Evolutionary conservation across 805 yeast species (phyloP), one percentile per base, ranked within the genome.

Genomic region (Yarrowia alimentaria): DNA sequence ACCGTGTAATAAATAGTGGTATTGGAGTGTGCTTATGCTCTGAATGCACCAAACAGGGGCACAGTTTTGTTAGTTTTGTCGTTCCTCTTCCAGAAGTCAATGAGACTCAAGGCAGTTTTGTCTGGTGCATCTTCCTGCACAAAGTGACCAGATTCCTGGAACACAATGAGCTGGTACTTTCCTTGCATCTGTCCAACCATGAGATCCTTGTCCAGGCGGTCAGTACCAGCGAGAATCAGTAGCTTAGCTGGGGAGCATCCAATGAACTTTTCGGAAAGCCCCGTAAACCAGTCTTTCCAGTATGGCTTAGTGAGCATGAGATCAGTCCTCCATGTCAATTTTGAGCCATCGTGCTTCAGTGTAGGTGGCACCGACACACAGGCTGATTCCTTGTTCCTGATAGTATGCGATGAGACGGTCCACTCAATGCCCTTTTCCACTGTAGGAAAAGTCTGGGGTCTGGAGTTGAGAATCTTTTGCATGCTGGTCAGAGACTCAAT

Each of bases 101-200:
- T 35, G 7, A 67, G 51, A n/a, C 83, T 76, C 0, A 76, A 53
- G 0, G 90, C 83, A 0, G 85, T 74, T 58, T 83, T 83, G 3
- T 62, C 66, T 0, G 97, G 93, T 6, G 77, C 74, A 64, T 93
- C 99, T 63, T 93, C 99, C 40, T 93, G 99, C n/a, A 94, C 70
- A 59, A 90, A 93, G 67, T 93, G 99, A 1, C 98, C 97, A 2
- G 89, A 72, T 51, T 81, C 83, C 55, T 75, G 79, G 63, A 88
- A 83, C 4, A 89, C 93, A 11, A 86, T 80, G 31, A 93, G 73
- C 67, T 94, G 99, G 65, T 84, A 93, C 63, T 70, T 71, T 1
- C 99, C 99, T 67, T 90, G 98, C 99, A 93, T 93, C 66, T 94
- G 99, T 0, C 97, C 99, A 47, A 93, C 81, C 65, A 90, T 88